phyloP scores from a whole-genome alignment of 352 stramenopile species.

The Globisporangium camurandrum region DNA sequence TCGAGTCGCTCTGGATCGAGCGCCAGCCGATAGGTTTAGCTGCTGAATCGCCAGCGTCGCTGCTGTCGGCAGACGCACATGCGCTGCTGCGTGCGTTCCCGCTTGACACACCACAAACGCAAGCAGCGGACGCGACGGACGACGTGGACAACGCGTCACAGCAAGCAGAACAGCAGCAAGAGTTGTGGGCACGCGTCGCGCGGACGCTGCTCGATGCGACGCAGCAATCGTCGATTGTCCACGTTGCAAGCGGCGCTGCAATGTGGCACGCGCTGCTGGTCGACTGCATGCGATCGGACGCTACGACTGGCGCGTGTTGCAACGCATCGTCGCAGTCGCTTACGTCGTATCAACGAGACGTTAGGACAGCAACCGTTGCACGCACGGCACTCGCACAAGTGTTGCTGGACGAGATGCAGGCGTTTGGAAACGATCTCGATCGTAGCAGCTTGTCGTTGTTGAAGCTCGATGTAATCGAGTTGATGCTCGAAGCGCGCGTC shows the following conservation, averaged over 20 bases:
- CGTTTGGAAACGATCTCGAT: not conserved
- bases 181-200: slow-evolving; percentile 10
- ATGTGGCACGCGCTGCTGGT: slow-evolving; percentile 32
- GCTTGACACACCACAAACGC: slow-evolving; percentile 10
- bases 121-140: too few species aligned
- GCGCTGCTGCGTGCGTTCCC: slow-evolving; percentile 16
- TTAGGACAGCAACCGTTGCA: not conserved
- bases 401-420: not conserved
- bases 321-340: not conserved
- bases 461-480: slow-evolving; percentile 1
- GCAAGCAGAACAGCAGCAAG: not conserved
- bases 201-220: slow-evolving; percentile 21
- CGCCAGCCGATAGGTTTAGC: not conserved
- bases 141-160: not conserved
- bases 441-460: too few species aligned
- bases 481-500: slow-evolving; percentile 22
- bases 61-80: slow-evolving; percentile 6
- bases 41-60: not conserved
- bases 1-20: slow-evolving; percentile 45
- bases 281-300: slow-evolving; percentile 26
- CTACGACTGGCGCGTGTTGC: slow-evolving; percentile 17
- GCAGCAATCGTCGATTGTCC: slow-evolving; percentile 22
- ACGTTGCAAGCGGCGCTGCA: slow-evolving; percentile 25
- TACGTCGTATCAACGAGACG: slow-evolving; percentile 1
- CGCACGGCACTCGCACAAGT: not conserved